Conservation (phyloP, 495 filamentous ascomycete species). For the Tuber borchii region DNA sequence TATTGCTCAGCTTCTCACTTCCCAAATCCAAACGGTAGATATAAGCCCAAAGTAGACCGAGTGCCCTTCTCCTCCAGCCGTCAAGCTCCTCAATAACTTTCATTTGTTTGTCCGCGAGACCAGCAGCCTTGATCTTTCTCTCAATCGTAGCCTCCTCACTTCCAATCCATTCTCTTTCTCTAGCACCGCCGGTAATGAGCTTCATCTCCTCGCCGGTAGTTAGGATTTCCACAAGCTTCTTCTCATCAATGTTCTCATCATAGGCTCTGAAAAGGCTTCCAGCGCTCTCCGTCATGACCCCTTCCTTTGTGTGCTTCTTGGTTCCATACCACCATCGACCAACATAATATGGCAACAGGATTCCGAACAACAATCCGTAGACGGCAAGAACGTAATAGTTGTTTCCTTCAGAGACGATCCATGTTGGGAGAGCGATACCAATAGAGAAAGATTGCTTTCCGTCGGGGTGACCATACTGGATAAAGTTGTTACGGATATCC, state of each 20-base stretch:
- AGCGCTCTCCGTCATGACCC: constrained; percentile 81
- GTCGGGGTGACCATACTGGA: constrained; percentile 92
- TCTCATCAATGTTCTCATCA: constrained; percentile 70
- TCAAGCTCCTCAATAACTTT: constrained; percentile 60
- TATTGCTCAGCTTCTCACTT: constrained; percentile 39
- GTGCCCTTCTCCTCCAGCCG: constrained; percentile 69
- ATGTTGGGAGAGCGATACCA: constrained; percentile 89
- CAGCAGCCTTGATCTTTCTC: constrained; percentile 58
- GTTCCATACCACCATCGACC: constrained; percentile 99
- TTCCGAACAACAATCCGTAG: constrained; percentile 78
- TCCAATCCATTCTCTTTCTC: constrained; percentile 38
- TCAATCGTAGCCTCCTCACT: constrained; percentile 59
- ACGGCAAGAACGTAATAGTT: constrained; percentile 91
- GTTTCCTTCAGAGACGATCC: constrained; percentile 85
- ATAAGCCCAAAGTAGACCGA: constrained; percentile 90
- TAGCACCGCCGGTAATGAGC: constrained; percentile 62
- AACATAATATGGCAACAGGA: constrained; percentile 85
- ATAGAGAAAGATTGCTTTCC: constrained; percentile 98
- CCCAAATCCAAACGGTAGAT: constrained; percentile 70
- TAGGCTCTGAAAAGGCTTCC: constrained; percentile 91
- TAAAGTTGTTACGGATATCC: constrained; percentile 91
- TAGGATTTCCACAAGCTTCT: constrained; percentile 69
- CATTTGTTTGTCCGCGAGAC: constrained; percentile 63
- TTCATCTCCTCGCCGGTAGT: constrained; percentile 62
- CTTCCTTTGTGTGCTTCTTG: constrained; percentile 82